Percentiles rank a stretch among this genome's conserved stretches.
Evolutionary conservation across 2,329 filamentous ascomycete genomes (phyloP).

Genomic region (Trichoderma hamatum): DNA sequence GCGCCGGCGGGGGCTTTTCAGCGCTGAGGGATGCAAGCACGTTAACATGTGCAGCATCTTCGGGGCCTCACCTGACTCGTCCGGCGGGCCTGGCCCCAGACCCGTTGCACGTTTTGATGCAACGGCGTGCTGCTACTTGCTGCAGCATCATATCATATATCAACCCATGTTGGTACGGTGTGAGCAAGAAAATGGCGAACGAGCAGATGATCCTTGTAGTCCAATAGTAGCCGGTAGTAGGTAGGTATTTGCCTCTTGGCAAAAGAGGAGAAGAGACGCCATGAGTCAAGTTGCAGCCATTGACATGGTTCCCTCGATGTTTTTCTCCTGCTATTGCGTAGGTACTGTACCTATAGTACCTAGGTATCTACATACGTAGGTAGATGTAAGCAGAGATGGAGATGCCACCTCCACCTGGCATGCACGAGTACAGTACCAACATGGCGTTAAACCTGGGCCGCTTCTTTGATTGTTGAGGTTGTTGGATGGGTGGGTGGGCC

Average conservation of each 20-base stretch:
- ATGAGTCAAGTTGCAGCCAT: background rate
- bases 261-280: background rate
- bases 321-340: no score
- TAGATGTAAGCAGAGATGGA: no score
- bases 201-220: background rate
- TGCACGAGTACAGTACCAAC: no score
- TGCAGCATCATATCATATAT: background rate
- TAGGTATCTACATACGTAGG: no score
- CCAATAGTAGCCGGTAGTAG: background rate
- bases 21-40: background rate
- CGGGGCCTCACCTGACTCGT: constrained; percentile 19
- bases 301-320: background rate
- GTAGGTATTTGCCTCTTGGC: background rate
- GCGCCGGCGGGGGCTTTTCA: background rate
- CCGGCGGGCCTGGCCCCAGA: background rate
- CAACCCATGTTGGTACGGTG: background rate
- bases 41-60: constrained; percentile 18
- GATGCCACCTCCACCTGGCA: no score
- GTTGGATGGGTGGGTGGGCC: background rate
- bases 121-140: background rate
- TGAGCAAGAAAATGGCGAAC: background rate
- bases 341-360: no score
- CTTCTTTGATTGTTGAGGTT: background rate
- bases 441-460: no score
- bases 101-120: background rate